These are phyloP conservation scores for Penicillium lagena DNA, from an alignment of 495 filamentous ascomycete species.

Conservation along the genomic window DNA sequence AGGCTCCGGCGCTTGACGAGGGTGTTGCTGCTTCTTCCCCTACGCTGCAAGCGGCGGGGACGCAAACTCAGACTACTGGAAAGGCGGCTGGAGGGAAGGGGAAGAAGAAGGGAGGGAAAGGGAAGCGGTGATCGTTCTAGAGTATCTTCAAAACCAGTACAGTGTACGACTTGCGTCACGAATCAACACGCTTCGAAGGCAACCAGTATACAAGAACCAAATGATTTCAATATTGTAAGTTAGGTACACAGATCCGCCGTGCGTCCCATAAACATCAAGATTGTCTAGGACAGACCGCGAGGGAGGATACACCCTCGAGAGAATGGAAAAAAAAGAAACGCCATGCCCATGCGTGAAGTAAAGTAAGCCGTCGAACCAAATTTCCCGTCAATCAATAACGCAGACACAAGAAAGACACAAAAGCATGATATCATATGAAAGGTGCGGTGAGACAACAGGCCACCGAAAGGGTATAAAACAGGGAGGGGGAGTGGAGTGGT, in stretches of 20 bases:
- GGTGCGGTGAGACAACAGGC: slow-evolving; percentile 3
- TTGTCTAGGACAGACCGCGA: slow-evolving; percentile 10
- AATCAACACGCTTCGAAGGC: background rate
- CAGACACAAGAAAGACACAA: slow-evolving; percentile 7
- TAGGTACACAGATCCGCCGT: slow-evolving; percentile 26
- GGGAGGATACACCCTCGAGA: background rate
- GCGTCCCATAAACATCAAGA: slow-evolving; percentile 17
- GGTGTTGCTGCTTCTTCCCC: slow-evolving; percentile 3
- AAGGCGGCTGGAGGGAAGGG: slow-evolving; percentile 7
- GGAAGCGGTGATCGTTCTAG: slow-evolving; percentile 7
- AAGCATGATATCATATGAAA: slow-evolving; percentile 21
- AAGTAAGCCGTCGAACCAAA: slow-evolving; percentile 19
- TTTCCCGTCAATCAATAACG: slow-evolving; percentile 27
- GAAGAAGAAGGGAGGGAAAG: slow-evolving; percentile 20
- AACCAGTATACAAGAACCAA: slow-evolving; percentile 7
- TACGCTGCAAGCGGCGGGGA: too few species aligned
- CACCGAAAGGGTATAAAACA: slow-evolving; percentile 24
- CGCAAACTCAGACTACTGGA: background rate
- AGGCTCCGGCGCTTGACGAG: slow-evolving; percentile 19
- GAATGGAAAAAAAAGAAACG: slow-evolving; percentile 23
- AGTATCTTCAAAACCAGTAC: too few species aligned
- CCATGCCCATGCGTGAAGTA: slow-evolving; percentile 32
- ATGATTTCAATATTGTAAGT: slow-evolving; percentile 9
- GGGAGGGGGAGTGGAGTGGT: slow-evolving; percentile 18
- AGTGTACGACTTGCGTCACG: too few species aligned